These are phyloP conservation scores for Globisporangium apiculatum DNA, from an alignment of 352 stramenopile genomes.

Conservation along the genomic window DNA sequence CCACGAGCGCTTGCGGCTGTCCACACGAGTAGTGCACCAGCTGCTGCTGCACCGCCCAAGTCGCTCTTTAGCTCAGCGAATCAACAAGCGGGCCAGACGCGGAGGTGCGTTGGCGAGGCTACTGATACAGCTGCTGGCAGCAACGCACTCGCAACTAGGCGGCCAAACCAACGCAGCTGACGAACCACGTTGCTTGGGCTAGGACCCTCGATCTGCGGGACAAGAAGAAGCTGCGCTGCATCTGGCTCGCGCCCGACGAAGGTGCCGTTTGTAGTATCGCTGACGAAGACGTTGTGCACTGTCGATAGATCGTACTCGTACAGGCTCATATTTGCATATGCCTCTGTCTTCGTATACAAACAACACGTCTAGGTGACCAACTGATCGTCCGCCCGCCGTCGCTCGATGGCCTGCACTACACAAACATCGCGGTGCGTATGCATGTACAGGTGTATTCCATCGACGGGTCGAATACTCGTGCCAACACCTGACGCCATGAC, in stretches of 20 bases:
- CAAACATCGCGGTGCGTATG: constrained; percentile 35
- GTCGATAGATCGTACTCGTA: too few relatives aligned
- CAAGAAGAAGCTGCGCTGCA: constrained; percentile 59
- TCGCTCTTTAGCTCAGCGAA: constrained; percentile 12
- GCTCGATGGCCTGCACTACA: constrained; percentile 55
- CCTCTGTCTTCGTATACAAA: too few relatives aligned
- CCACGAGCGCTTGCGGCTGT: not conserved
- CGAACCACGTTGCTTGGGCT: not conserved
- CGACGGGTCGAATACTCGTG: not conserved
- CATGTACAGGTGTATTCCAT: not conserved
- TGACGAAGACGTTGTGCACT: too few relatives aligned
- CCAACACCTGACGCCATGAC: too few relatives aligned
- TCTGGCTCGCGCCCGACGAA: constrained; percentile 67
- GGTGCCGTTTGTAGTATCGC: constrained; percentile 14
- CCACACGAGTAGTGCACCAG: not conserved
- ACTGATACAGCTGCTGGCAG: not conserved
- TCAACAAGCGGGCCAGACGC: not conserved
- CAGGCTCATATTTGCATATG: too few relatives aligned
- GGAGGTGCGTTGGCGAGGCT: not conserved
- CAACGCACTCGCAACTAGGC: too few relatives aligned
- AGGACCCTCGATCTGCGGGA: constrained; percentile 47
- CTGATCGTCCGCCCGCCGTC: constrained; percentile 44
- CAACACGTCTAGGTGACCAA: constrained; percentile 31
- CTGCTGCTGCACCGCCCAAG: not conserved
- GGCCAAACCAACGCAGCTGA: not conserved